A percentile compares a stretch with the other conserved stretches of the same genome.
phyloP scores from a whole-genome alignment of 768 basidiomycete species.

The Trichaptum fuscoviolaceum region DNA sequence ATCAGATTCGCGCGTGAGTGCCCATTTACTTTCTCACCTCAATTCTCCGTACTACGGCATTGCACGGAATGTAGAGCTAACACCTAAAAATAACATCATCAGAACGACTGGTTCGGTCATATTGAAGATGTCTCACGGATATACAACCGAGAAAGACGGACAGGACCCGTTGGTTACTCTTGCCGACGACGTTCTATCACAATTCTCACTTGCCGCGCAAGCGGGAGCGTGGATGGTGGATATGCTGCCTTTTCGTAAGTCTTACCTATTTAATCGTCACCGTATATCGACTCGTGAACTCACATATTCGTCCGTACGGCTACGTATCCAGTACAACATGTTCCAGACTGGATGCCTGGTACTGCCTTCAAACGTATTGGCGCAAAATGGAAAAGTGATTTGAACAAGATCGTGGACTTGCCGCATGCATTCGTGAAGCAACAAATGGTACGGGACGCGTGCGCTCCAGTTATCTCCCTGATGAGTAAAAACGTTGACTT shows the following conservation, averaged over 20 bases:
- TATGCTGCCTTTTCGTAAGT: constrained; percentile 19
- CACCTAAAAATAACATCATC: neutral
- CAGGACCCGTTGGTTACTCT: constrained; percentile 10
- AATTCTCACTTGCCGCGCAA: constrained; percentile 6
- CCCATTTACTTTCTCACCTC: constrained; percentile 10
- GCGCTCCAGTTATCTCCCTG: neutral
- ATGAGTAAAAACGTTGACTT: constrained; percentile 5
- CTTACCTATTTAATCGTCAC: neutral
- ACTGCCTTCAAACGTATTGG: constrained; percentile 13
- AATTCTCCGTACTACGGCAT: too few species aligned
- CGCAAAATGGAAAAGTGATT: neutral
- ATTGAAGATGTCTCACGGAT: constrained; percentile 13
- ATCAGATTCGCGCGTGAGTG: constrained; percentile 30
- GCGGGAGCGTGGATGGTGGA: constrained; percentile 10
- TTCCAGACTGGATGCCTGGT: constrained; percentile 20
- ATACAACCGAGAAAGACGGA: constrained; percentile 11
- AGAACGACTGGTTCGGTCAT: constrained; percentile 11
- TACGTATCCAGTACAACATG: constrained; percentile 9
- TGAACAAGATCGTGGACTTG: neutral
- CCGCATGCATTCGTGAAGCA: constrained; percentile 1
- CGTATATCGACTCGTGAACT: too few species aligned
- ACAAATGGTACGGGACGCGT: constrained; percentile 6
- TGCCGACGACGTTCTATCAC: constrained; percentile 9
- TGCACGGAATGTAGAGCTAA: too few species aligned
- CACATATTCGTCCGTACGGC: neutral